Percentiles rank a stretch among this genome's conserved stretches.
Conservation (phyloP, 306 rosid genomes). For the Citrullus colocynthis region DNA sequence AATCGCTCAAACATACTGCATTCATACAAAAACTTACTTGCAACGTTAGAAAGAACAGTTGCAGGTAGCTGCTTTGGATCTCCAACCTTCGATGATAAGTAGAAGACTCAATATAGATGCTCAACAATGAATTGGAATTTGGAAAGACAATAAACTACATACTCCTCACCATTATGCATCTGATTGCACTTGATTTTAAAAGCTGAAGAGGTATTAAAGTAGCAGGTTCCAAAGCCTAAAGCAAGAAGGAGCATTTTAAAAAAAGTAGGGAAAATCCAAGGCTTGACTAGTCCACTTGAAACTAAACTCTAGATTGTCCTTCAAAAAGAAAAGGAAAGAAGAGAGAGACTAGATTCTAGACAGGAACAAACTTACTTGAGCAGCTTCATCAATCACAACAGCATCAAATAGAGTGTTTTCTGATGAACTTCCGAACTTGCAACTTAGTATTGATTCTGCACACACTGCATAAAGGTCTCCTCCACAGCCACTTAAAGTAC, state of each 20-base stretch:
- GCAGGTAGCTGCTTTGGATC: conserved; percentile 99
- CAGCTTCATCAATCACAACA: conserved; percentile 90
- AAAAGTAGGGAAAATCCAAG: conserved; percentile 8
- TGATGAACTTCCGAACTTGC: conserved; percentile 69
- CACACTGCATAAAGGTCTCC: conserved; percentile 86
- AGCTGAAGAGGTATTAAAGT: conserved; percentile 96
- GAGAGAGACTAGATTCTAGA: conserved; percentile 8
- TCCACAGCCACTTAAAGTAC: conserved; percentile 90
- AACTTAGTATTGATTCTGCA: conserved; percentile 59
- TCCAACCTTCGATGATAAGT: conserved; percentile 62
- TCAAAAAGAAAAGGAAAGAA: conserved; percentile 9
- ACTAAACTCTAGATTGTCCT: background rate
- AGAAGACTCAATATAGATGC: conserved; percentile 23
- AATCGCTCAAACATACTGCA: conserved; percentile 99
- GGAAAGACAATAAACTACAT: conserved; percentile 1
- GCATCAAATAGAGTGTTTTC: conserved; percentile 85
- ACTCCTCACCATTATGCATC: conserved; percentile 74
- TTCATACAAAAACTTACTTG: conserved; percentile 66
- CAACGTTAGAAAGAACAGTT: conserved; percentile 79
- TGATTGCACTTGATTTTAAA: conserved; percentile 62
- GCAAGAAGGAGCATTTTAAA: conserved; percentile 13
- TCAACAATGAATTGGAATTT: conserved; percentile 7
- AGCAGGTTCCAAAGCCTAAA: conserved; percentile 95
- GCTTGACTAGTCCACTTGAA: conserved; percentile 1
- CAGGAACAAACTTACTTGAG: conserved; percentile 50